Conservation (phyloP, 805 yeast species). For the Saccharomycopsis selenospora region DNA sequence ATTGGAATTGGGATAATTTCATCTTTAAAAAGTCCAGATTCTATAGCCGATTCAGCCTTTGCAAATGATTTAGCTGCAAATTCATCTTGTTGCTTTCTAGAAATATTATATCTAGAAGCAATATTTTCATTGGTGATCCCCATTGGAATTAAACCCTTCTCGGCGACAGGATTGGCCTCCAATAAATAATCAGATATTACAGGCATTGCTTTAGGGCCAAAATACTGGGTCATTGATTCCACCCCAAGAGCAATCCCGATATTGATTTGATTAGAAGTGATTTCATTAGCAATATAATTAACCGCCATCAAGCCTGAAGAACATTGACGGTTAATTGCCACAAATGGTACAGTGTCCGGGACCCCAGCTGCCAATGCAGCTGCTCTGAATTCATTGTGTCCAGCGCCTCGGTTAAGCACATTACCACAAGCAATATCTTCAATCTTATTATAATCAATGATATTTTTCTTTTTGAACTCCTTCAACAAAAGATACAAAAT, state of each 20-base stretch:
- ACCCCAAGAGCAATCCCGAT: slow-evolving; percentile 90
- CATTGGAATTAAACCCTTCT: slow-evolving; percentile 87
- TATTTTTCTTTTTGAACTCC: slow-evolving; percentile 49
- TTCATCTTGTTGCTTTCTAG: slow-evolving; percentile 71
- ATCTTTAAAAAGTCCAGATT: slow-evolving; percentile 68
- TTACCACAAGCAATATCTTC: slow-evolving; percentile 89
- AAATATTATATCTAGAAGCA: slow-evolving; percentile 54
- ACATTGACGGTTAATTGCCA: slow-evolving; percentile 89
- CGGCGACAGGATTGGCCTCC: slow-evolving; percentile 39
- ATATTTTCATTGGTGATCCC: slow-evolving; percentile 94
- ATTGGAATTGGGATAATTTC: slow-evolving; percentile 81
- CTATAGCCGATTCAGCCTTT: slow-evolving; percentile 74
- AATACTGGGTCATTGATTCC: slow-evolving; percentile 88
- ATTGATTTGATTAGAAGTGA: slow-evolving; percentile 78
- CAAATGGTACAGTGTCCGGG: slow-evolving; percentile 71
- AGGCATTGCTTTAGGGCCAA: slow-evolving; percentile 73
- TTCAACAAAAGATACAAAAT: slow-evolving; percentile 57
- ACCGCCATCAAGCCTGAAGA: slow-evolving; percentile 91
- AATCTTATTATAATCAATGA: slow-evolving; percentile 48
- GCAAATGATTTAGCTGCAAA: slow-evolving; percentile 84
- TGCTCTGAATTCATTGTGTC: slow-evolving; percentile 91
- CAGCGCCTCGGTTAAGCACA: slow-evolving; percentile 87
- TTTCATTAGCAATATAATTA: slow-evolving; percentile 83
- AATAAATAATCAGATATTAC: slow-evolving; percentile 45
- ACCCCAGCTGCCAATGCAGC: slow-evolving; percentile 88